These are phyloP conservation scores for Coniochaeta hoffmannii DNA, from an alignment of 2,329 filamentous ascomycete genomes.

Conservation along the genomic window DNA sequence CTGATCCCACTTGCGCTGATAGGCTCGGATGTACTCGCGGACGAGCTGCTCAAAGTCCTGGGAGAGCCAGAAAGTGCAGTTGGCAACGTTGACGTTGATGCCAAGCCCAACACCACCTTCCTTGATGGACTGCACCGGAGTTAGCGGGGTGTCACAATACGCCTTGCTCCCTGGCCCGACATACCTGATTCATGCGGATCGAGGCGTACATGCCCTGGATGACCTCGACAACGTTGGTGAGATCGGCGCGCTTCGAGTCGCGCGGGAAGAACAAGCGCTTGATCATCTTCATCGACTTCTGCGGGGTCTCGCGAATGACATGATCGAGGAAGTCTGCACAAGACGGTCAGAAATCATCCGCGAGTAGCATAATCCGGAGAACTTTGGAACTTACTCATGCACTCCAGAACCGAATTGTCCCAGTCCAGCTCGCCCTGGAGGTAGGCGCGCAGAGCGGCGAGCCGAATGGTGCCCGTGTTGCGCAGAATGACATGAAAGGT, in stretches of 20 bases:
- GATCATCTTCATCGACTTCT: conserved; percentile 58
- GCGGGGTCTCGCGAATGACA: conserved; percentile 72
- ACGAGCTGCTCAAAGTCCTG: conserved; percentile 31
- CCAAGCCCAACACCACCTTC: conserved; percentile 54
- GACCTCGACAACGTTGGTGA: conserved; percentile 58
- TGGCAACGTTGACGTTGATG: conserved; percentile 86
- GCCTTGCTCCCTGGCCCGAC: background rate
- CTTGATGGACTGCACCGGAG: conserved; percentile 26
- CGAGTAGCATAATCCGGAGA: conserved; percentile 4
- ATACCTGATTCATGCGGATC: conserved; percentile 55
- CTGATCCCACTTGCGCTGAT: conserved; percentile 15
- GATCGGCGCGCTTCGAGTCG: conserved; percentile 35
- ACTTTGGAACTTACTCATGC: conserved; percentile 61
- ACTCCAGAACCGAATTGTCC: conserved; percentile 63
- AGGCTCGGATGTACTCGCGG: conserved; percentile 16
- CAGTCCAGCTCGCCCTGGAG: conserved; percentile 52
- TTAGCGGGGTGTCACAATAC: background rate
- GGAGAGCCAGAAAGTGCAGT: conserved; percentile 75
- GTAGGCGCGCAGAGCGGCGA: conserved; percentile 60
- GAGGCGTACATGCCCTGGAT: conserved; percentile 88
- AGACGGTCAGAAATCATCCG: background rate
- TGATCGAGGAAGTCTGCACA: conserved; percentile 79
- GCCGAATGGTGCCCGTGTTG: conserved; percentile 59
- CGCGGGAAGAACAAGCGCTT: conserved; percentile 76
- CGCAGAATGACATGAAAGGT: conserved; percentile 55